Evolutionary conservation across 106 monocot genomes (phyloP), one percentile per base, ranked within the genome.

Genomic region (Allium fistulosum): DNA sequence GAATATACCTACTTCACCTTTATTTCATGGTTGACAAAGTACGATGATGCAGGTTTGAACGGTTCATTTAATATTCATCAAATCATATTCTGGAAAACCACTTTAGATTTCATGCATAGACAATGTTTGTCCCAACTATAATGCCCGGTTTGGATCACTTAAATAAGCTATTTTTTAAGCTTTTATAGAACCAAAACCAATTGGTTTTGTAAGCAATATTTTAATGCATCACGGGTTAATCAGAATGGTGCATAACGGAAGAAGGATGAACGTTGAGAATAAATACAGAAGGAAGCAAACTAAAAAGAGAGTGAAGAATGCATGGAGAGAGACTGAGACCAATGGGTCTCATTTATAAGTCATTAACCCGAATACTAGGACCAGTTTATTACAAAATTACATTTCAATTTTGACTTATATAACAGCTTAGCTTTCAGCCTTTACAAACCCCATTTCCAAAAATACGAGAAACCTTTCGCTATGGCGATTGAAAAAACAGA

Each of bases 381-480:
- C 52, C 17, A 52, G 27, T 67, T 53, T 67, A 67, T 67, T 53
- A 10, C 13, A 52, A 67, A 7, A 67, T 67, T 26, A 67, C 67
- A 67, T 11, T 11, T 26, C 52, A 49, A 11, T 51, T 46, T 46
- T 16, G 22, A 17, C 52, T 66, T 52, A 49, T 52, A 26, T 66
- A 66, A 66, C 66, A 51, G 8, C 51, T 51, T 11, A 50, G 51
- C 45, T 26, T 66, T 66, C 51, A 51, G 52, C 66, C 8, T 67
- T 67, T 67, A 67, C 67, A 67, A 27, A 7, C 67, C 49, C 67
- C 67, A 53, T 26, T 67, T 51, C 52, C 15, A 10, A 8, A 6
- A 22, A 52, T 26, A 67, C 2, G 15, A 55, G 53, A 12, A 10
- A 7, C n/a, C 17, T 51, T 26, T 11, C 53, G 53, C 48, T 51